phyloP scores from a whole-genome alignment of 495 filamentous ascomycete genomes.

The Clohesyomyces aquaticus region DNA sequence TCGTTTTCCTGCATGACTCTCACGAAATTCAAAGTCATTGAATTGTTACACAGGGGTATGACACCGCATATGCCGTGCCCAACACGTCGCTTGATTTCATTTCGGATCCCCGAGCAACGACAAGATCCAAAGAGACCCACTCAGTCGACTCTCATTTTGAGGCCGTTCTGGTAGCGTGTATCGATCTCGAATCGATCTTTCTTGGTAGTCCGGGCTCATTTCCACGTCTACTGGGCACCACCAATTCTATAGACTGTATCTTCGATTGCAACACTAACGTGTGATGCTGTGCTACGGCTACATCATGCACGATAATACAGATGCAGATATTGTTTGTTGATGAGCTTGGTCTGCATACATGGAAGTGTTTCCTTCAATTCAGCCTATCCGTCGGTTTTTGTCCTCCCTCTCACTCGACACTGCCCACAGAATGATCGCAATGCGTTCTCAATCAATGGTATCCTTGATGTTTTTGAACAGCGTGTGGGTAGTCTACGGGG shows the following conservation, averaged over 20 bases:
- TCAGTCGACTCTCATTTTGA: background rate
- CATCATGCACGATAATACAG: slow-evolving; percentile 7
- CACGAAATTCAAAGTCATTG: background rate
- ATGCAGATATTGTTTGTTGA: slow-evolving; percentile 11
- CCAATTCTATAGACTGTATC: too few species aligned
- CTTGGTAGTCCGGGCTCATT: too few species aligned
- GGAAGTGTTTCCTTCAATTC: slow-evolving; percentile 2
- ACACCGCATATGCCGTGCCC: background rate
- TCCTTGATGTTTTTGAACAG: slow-evolving; percentile 8
- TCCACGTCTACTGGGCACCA: too few species aligned
- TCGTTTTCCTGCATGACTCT: too few species aligned
- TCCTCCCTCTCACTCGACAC: background rate
- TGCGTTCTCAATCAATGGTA: background rate
- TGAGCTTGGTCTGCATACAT: background rate
- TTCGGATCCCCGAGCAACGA: background rate
- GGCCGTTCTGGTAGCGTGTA: too few species aligned
- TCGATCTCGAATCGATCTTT: too few species aligned
- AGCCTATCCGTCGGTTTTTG: background rate
- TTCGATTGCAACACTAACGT: too few species aligned
- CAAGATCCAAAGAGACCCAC: background rate
- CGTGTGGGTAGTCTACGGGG: slow-evolving; percentile 18
- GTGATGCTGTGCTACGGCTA: slow-evolving; percentile 1
- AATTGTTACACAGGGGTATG: too few species aligned
- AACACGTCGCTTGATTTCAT: background rate
- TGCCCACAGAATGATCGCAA: background rate